Percentiles rank a stretch among this genome's conserved stretches.
phyloP scores from a whole-genome alignment of 2,329 filamentous ascomycete species.

The Didymella glomerata region DNA sequence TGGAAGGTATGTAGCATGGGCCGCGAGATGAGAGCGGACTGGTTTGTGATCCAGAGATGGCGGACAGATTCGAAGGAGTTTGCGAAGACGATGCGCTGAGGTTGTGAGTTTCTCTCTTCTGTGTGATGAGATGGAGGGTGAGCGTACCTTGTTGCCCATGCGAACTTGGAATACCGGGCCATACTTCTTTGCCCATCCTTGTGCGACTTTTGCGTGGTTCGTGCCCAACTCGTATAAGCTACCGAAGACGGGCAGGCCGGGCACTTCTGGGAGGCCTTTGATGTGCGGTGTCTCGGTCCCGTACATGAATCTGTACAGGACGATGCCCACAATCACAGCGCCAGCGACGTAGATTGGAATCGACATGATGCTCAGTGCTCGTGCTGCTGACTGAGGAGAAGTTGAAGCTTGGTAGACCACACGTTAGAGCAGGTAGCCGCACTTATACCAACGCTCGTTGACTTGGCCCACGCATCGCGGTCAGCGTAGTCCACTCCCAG shows the following conservation, averaged over 20 bases:
- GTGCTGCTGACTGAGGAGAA: not conserved
- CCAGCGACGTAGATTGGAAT: slow-evolving; percentile 54
- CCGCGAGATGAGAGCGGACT: slow-evolving; percentile 78
- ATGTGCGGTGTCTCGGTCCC: slow-evolving; percentile 59
- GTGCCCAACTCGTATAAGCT: slow-evolving; percentile 57
- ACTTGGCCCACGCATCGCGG: slow-evolving; percentile 13
- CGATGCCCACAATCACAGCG: slow-evolving; percentile 52
- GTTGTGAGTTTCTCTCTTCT: slow-evolving; percentile 11
- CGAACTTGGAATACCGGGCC: slow-evolving; percentile 61
- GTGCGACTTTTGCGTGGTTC: slow-evolving; percentile 57
- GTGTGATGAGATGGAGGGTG: not conserved
- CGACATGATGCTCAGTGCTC: slow-evolving; percentile 40
- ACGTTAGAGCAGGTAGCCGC: slow-evolving; percentile 5
- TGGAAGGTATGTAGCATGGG: slow-evolving; percentile 85
- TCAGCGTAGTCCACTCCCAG: slow-evolving; percentile 1
- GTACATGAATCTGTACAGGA: slow-evolving; percentile 54
- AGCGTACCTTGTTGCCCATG: slow-evolving; percentile 70
- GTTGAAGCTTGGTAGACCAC: slow-evolving; percentile 5
- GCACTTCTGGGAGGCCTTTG: slow-evolving; percentile 58
- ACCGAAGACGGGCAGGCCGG: slow-evolving; percentile 58
- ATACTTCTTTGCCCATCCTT: slow-evolving; percentile 58
- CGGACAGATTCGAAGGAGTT: slow-evolving; percentile 80
- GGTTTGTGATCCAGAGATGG: slow-evolving; percentile 79
- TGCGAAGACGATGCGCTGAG: slow-evolving; percentile 74
- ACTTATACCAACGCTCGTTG: slow-evolving; percentile 19